phyloP scores from a whole-genome alignment of 129 eudicot genomes.

The Scalesia atractyloides region DNA sequence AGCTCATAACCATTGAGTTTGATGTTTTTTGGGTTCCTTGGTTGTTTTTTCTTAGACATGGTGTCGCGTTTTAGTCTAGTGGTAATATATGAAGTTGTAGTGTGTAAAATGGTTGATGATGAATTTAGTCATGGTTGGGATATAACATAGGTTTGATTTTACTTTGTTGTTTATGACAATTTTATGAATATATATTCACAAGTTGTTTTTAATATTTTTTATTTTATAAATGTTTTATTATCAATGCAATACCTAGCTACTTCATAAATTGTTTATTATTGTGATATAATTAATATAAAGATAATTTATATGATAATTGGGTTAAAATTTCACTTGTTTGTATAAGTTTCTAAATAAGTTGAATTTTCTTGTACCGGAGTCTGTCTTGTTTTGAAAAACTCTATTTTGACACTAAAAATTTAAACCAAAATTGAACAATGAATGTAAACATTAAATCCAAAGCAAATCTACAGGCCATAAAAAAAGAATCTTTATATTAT shows the following conservation, averaged over 20 bases:
- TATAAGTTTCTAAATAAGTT: background rate
- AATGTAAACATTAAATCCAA: too few relatives aligned
- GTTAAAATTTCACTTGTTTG: background rate
- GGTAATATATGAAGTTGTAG: slow-evolving; percentile 29
- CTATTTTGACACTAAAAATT: too few relatives aligned
- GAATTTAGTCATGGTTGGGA: slow-evolving; percentile 30
- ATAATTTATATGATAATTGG: background rate
- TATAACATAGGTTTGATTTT: slow-evolving; percentile 32
- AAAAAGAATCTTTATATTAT: too few relatives aligned
- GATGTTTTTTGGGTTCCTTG: slow-evolving; percentile 24
- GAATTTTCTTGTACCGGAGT: background rate
- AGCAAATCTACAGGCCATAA: too few relatives aligned
- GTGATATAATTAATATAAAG: background rate
- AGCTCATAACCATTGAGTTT: slow-evolving; percentile 30
- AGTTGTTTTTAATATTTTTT: slow-evolving; percentile 19
- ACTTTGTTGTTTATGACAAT: slow-evolving; percentile 31
- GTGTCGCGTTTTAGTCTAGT: slow-evolving; percentile 32
- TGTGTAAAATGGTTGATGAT: slow-evolving; percentile 35
- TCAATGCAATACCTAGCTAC: background rate
- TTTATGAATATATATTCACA: slow-evolving; percentile 30
- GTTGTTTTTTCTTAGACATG: slow-evolving; percentile 31
- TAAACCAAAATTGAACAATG: too few relatives aligned
- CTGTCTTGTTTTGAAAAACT: too few relatives aligned
- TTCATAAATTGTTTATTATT: background rate
- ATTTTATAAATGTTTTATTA: background rate